These are phyloP conservation scores for Eutrema yunnanense DNA, from an alignment of 345 rosid species.

Conservation along the genomic window DNA sequence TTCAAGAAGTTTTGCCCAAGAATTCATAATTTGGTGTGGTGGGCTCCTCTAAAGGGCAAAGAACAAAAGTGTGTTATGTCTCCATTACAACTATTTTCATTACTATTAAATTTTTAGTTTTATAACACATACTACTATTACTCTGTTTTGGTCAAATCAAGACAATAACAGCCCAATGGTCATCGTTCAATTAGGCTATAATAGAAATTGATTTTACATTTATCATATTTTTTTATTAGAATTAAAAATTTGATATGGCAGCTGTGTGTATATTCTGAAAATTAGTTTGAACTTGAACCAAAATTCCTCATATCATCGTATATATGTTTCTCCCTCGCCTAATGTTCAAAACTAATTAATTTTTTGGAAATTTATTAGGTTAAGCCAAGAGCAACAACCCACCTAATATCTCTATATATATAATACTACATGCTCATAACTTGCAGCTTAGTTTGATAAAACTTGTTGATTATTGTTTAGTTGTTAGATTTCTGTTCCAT, in stretches of 20 bases:
- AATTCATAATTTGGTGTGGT: conserved; percentile 27
- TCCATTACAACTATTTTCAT: conserved; percentile 30
- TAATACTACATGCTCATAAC: conserved; percentile 2
- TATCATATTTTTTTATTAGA: background rate
- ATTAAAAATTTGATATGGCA: background rate
- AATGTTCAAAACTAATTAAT: conserved; percentile 4
- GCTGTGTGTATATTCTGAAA: background rate
- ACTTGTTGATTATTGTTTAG: conserved; percentile 15
- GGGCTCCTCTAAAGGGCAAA: conserved; percentile 29
- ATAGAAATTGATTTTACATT: background rate
- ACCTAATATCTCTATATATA: conserved; percentile 14
- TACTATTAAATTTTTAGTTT: background rate
- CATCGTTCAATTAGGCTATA: background rate
- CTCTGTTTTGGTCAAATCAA: conserved; percentile 16
- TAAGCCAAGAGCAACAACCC: conserved; percentile 22
- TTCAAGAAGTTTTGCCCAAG: conserved; percentile 23
- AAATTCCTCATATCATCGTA: background rate
- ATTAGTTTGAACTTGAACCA: background rate
- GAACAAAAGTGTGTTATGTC: conserved; percentile 30
- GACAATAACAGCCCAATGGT: background rate
- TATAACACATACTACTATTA: background rate
- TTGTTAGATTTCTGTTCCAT: conserved; percentile 24
- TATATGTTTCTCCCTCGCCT: conserved; percentile 1
- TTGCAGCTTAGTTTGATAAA: conserved; percentile 15
- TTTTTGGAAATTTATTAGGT: conserved; percentile 16